These are phyloP conservation scores for Talaromyces adpressus DNA, from an alignment of 495 filamentous ascomycete species.

Conservation along the genomic window DNA sequence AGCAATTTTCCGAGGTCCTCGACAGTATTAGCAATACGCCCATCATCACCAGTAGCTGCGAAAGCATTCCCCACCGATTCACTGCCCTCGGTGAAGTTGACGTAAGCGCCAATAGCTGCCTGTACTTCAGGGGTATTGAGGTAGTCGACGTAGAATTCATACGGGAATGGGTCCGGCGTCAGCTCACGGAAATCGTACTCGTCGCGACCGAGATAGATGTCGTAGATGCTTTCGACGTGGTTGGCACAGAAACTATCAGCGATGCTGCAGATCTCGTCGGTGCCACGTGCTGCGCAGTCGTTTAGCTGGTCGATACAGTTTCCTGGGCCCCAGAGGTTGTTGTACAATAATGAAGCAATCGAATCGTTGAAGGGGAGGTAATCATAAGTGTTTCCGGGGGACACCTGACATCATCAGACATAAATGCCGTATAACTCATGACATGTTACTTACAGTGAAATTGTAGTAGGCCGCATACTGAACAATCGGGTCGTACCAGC, in stretches of 20 bases:
- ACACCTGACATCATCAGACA: constrained; percentile 9
- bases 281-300: constrained; percentile 37
- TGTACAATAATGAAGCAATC: constrained; percentile 44
- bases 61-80: constrained; percentile 44
- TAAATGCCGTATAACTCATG: neutral
- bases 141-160: constrained; percentile 50
- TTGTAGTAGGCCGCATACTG: constrained; percentile 62
- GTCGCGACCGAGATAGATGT: constrained; percentile 43
- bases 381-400: constrained; percentile 53
- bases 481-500: constrained; percentile 52
- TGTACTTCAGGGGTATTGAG: constrained; percentile 50
- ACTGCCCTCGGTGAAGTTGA: constrained; percentile 46
- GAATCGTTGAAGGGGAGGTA: constrained; percentile 44
- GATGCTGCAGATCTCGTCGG: constrained; percentile 39
- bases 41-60: constrained; percentile 49
- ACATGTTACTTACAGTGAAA: constrained; percentile 36
- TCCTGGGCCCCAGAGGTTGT: constrained; percentile 52
- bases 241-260: constrained; percentile 49
- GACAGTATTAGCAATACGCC: constrained; percentile 42
- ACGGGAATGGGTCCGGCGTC: constrained; percentile 53
- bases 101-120: constrained; percentile 49
- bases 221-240: constrained; percentile 46
- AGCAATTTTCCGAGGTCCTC: constrained; percentile 43
- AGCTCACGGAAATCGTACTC: constrained; percentile 58
- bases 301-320: constrained; percentile 53